phyloP scores from a whole-genome alignment of 2,329 filamentous ascomycete species.

The Xylaria sp. region DNA sequence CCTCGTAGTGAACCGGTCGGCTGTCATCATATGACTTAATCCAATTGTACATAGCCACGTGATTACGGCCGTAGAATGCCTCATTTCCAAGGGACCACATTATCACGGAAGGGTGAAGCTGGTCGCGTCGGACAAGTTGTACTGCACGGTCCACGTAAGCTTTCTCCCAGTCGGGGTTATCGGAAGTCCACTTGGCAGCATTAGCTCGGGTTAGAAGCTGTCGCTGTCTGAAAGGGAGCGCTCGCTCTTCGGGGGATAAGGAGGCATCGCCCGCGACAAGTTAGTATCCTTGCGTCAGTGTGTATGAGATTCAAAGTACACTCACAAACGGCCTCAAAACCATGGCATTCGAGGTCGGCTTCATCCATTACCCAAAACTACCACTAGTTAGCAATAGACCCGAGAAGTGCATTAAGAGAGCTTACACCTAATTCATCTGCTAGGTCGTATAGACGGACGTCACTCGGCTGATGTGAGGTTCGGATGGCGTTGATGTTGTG shows the following conservation, averaged over 20 bases:
- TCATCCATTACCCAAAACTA: conserved; percentile 65
- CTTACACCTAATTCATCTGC: conserved; percentile 62
- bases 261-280: conserved; percentile 43
- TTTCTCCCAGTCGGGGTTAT: conserved; percentile 66
- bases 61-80: conserved; percentile 72
- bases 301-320: neutral
- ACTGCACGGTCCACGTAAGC: conserved; percentile 73
- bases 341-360: conserved; percentile 56
- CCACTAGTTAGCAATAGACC: conserved; percentile 40
- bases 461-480: conserved; percentile 65
- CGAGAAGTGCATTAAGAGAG: neutral
- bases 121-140: conserved; percentile 71
- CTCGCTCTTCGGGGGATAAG: conserved; percentile 44
- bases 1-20: conserved; percentile 70
- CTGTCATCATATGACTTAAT: conserved; percentile 65
- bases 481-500: conserved; percentile 72
- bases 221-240: conserved; percentile 46
- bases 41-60: conserved; percentile 68
- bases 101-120: conserved; percentile 72
- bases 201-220: conserved; percentile 50
- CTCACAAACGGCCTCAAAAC: conserved; percentile 47
- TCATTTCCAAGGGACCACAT: conserved; percentile 76
- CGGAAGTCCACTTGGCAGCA: conserved; percentile 61
- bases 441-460: conserved; percentile 63
- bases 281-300: conserved; percentile 25